Evolutionary conservation across 176 grass and related monocot genomes (phyloP).

Genomic region (Ampelocalamus luodianensis): DNA sequence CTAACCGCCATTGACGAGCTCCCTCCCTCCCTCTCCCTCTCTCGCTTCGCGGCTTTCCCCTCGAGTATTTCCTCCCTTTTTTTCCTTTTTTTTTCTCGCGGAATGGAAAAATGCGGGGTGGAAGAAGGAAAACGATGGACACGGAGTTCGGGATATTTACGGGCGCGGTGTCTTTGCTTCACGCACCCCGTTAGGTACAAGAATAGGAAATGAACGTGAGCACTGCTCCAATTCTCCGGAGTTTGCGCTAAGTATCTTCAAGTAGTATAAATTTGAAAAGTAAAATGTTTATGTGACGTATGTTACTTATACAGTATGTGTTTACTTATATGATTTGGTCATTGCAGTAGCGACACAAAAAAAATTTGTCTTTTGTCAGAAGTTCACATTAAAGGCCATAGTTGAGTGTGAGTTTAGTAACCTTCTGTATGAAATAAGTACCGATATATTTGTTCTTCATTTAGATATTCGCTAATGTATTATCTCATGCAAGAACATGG

Average conservation of each 20-base stretch:
- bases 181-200: background rate
- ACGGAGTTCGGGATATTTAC: background rate
- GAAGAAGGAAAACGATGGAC: background rate
- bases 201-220: background rate
- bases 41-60: conserved; percentile 35
- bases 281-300: background rate
- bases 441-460: background rate
- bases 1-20: conserved; percentile 53
- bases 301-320: background rate
- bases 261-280: no score
- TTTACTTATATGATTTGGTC: background rate
- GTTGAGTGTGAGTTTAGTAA: background rate
- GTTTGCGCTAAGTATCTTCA: no score
- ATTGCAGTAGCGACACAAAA: no score
- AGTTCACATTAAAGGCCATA: background rate
- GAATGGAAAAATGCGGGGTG: background rate
- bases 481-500: no score
- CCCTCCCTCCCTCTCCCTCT: background rate
- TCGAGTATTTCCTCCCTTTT: background rate
- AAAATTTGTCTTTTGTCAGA: background rate
- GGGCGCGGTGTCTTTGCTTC: background rate
- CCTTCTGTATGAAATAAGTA: background rate
- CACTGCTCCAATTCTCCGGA: no score
- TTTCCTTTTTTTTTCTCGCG: background rate
- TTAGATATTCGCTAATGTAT: background rate